These are phyloP conservation scores for Agroathelia rolfsii DNA, from an alignment of 1,284 basidiomycete genomes.

Conservation along the genomic window DNA sequence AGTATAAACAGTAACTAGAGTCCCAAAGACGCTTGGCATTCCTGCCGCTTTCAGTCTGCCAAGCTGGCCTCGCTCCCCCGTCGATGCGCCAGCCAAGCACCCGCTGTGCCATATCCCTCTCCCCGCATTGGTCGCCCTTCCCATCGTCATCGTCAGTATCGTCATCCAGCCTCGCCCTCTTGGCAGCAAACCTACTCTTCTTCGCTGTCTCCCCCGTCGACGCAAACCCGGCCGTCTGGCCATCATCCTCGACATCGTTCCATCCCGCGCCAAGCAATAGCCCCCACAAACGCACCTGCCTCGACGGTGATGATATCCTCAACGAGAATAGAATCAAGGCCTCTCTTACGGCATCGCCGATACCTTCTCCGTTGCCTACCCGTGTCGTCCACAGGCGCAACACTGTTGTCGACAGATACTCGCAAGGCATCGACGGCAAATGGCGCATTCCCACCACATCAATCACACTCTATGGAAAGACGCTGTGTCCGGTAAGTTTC, in stretches of 20 bases:
- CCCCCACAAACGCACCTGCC: too few relatives aligned
- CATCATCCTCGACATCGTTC: slow-evolving; percentile 8
- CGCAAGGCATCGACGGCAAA: slow-evolving; percentile 41
- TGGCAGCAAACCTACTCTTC: too few relatives aligned
- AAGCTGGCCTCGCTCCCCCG: not conserved
- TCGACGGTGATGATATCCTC: too few relatives aligned
- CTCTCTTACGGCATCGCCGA: slow-evolving; percentile 8
- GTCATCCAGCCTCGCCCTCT: slow-evolving; percentile 1
- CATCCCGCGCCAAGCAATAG: slow-evolving; percentile 8
- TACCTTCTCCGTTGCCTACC: slow-evolving; percentile 6
- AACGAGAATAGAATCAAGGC: too few relatives aligned
- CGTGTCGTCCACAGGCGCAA: slow-evolving; percentile 8
- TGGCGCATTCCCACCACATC: slow-evolving; percentile 50
- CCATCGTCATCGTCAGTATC: slow-evolving; percentile 2
- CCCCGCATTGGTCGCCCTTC: slow-evolving; percentile 8
- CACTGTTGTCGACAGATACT: slow-evolving; percentile 46
- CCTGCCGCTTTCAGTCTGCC: not conserved
- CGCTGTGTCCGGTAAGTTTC: slow-evolving; percentile 32
- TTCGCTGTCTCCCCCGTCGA: too few relatives aligned
- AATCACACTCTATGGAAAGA: slow-evolving; percentile 56
- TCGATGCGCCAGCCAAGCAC: not conserved
- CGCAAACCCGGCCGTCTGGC: slow-evolving; percentile 14
- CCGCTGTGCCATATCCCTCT: slow-evolving; percentile 28
- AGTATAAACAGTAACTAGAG: slow-evolving; percentile 18
- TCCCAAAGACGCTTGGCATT: slow-evolving; percentile 2